These are phyloP conservation scores for Gracilaria domingensis DNA, from an alignment of 23 red algal genomes.

Conservation along the genomic window DNA sequence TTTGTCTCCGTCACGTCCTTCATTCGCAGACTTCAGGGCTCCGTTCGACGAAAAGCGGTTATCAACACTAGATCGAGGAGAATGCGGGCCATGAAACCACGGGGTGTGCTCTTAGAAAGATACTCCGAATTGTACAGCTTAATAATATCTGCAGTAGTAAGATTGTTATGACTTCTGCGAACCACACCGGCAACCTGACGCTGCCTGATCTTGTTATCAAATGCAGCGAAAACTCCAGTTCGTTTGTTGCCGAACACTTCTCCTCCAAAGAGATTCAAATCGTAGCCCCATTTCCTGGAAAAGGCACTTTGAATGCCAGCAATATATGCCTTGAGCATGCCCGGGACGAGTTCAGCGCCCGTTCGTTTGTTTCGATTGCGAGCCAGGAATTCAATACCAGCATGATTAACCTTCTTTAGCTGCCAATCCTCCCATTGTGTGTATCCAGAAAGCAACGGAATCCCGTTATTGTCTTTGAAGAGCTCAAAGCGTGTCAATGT, in stretches of 20 bases:
- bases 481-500: too few species aligned
- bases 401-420: too few species aligned
- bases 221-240: background rate
- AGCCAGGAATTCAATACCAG: background rate
- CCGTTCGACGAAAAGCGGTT: background rate
- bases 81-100: background rate
- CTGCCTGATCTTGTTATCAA: constrained; percentile 6
- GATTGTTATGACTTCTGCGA: background rate
- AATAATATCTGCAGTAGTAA: background rate
- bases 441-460: too few species aligned
- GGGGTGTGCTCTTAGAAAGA: background rate
- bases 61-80: background rate
- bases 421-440: too few species aligned
- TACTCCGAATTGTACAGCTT: background rate
- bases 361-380: background rate
- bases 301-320: background rate
- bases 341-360: background rate
- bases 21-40: background rate
- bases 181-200: background rate
- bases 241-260: background rate
- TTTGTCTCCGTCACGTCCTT: background rate
- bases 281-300: background rate
- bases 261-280: background rate
- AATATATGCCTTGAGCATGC: background rate
- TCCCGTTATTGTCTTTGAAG: too few species aligned